phyloP scores from a whole-genome alignment of 768 basidiomycete genomes.

The Lactarius vividus region DNA sequence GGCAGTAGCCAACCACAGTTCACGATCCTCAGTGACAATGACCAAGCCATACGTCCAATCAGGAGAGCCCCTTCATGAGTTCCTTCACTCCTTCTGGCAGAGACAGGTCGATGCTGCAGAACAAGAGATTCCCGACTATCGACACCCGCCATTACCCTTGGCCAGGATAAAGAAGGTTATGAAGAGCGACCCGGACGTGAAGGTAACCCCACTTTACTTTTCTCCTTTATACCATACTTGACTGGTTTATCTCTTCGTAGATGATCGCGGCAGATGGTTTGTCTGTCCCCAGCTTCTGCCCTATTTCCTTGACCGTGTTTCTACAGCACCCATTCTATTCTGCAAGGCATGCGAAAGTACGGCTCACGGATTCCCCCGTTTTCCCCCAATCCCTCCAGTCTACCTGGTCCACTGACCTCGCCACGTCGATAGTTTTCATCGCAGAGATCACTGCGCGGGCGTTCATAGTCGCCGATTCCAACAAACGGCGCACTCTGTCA shows the following conservation, averaged over 20 bases:
- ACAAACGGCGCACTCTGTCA: slow-evolving; percentile 94
- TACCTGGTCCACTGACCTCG: slow-evolving; percentile 1
- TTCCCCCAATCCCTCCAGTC: neutral
- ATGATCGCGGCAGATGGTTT: slow-evolving; percentile 98
- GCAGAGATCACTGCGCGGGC: slow-evolving; percentile 94
- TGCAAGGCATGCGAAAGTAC: slow-evolving; percentile 98
- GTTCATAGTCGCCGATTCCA: slow-evolving; percentile 92
- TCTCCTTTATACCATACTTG: neutral
- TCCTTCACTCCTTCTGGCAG: slow-evolving; percentile 88
- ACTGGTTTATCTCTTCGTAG: slow-evolving; percentile 39
- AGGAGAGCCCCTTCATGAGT: slow-evolving; percentile 83
- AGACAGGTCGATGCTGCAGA: slow-evolving; percentile 84
- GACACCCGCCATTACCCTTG: slow-evolving; percentile 85
- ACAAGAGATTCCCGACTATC: slow-evolving; percentile 82
- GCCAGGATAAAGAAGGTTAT: slow-evolving; percentile 99
- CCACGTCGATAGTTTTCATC: slow-evolving; percentile 76
- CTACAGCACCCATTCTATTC: slow-evolving; percentile 84
- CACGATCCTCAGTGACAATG: slow-evolving; percentile 28
- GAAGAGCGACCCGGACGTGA: slow-evolving; percentile 97
- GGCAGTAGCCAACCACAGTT: slow-evolving; percentile 25
- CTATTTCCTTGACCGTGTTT: slow-evolving; percentile 9
- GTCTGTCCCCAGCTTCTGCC: slow-evolving; percentile 31
- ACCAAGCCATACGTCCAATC: slow-evolving; percentile 68
- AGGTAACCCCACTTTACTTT: slow-evolving; percentile 51
- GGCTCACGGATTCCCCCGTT: slow-evolving; percentile 41